phyloP scores from a whole-genome alignment of 768 basidiomycete genomes.

The Scleroderma citrinum region DNA sequence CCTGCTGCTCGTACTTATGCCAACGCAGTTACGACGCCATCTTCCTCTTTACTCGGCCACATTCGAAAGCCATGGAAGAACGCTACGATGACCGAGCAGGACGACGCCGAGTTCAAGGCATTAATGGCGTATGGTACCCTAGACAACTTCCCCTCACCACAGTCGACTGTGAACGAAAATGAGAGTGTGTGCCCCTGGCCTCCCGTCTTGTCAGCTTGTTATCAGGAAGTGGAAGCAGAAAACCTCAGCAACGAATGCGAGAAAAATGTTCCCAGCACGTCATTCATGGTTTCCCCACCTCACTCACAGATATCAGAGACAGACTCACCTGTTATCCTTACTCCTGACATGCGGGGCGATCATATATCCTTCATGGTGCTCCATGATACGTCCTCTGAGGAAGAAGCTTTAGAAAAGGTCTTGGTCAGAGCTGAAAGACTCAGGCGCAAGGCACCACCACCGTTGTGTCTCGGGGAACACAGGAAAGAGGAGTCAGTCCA shows the following conservation, averaged over 20 bases:
- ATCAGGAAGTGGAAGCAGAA: not conserved
- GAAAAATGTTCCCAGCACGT: slow-evolving; percentile 4
- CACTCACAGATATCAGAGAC: slow-evolving; percentile 5
- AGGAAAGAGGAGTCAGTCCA: not conserved
- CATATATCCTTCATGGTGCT: not conserved
- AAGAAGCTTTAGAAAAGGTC: slow-evolving; percentile 1
- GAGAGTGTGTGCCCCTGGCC: slow-evolving; percentile 19
- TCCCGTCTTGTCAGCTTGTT: slow-evolving; percentile 5
- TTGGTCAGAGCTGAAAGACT: slow-evolving; percentile 4
- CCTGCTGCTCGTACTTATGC: not conserved
- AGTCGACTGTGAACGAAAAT: not conserved
- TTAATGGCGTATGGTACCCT: not conserved
- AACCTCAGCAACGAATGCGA: not conserved
- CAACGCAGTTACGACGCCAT: not conserved
- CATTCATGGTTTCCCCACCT: slow-evolving; percentile 10
- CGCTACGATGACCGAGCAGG: slow-evolving; percentile 22
- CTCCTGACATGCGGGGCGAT: not conserved
- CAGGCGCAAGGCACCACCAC: slow-evolving; percentile 3
- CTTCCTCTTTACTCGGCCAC: not conserved
- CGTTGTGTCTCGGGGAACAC: not conserved
- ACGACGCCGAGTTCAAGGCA: slow-evolving; percentile 16
- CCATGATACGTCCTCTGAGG: not conserved
- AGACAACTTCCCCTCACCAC: not conserved
- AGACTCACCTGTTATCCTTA: slow-evolving; percentile 4
- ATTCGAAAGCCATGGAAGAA: slow-evolving; percentile 25